A percentile compares a stretch with the other conserved stretches of the same genome.
phyloP scores from a whole-genome alignment of 2,329 filamentous ascomycete genomes.

The Alternaria incomplexa region DNA sequence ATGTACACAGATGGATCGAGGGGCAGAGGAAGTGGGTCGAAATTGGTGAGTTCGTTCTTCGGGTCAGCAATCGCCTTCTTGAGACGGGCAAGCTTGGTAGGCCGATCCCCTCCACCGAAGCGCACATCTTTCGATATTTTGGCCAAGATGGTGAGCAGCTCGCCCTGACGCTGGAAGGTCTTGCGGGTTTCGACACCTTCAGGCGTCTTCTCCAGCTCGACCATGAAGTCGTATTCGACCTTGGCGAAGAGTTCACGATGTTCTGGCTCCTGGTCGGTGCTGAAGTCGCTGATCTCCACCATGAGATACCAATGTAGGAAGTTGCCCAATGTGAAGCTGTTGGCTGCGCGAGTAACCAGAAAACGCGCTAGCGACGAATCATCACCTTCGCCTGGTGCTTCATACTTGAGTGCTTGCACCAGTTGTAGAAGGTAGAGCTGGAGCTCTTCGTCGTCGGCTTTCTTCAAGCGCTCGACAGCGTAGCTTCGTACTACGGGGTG shows the following conservation, averaged over 20 bases:
- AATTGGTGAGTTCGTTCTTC: slow-evolving; percentile 82
- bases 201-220: slow-evolving; percentile 74
- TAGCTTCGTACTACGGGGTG: slow-evolving; percentile 88
- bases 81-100: slow-evolving; percentile 80
- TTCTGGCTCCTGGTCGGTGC: slow-evolving; percentile 73
- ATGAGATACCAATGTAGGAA: slow-evolving; percentile 99
- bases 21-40: slow-evolving; percentile 87
- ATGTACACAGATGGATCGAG: slow-evolving; percentile 84
- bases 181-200: slow-evolving; percentile 76
- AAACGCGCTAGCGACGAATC: slow-evolving; percentile 90
- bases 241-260: slow-evolving; percentile 88
- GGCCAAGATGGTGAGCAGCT: slow-evolving; percentile 84
- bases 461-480: slow-evolving; percentile 87
- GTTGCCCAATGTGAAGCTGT: slow-evolving; percentile 89
- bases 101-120: slow-evolving; percentile 75
- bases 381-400: slow-evolving; percentile 64
- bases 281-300: slow-evolving; percentile 90
- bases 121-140: slow-evolving; percentile 91
- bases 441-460: slow-evolving; percentile 90
- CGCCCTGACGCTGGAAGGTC: slow-evolving; percentile 82
- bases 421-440: slow-evolving; percentile 90
- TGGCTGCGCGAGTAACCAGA: slow-evolving; percentile 83
- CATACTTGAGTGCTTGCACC: slow-evolving; percentile 87
- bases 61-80: slow-evolving; percentile 86
- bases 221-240: slow-evolving; percentile 96